A percentile compares a stretch with the other conserved stretches of the same genome.
These are phyloP conservation scores for Elongisporangium senticosum DNA, from an alignment of 352 stramenopile genomes.

Conservation along the genomic window DNA sequence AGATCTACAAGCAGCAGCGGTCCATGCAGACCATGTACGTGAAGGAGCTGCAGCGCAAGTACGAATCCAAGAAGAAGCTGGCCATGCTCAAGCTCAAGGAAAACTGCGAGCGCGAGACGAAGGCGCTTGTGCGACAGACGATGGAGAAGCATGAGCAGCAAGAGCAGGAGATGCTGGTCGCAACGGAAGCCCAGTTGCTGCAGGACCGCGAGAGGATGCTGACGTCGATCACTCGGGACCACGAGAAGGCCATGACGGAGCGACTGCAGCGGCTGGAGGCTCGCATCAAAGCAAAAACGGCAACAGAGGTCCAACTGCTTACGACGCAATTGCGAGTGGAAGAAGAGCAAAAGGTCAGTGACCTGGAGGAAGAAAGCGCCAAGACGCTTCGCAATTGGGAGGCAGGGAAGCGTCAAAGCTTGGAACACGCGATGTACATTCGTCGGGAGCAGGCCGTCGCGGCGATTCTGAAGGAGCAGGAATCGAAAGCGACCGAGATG, in stretches of 20 bases:
- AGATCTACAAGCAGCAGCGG: conserved; percentile 27
- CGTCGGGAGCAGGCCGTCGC: conserved; percentile 30
- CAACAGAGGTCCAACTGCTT: conserved; percentile 25
- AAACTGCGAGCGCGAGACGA: conserved; percentile 46
- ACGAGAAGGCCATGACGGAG: conserved; percentile 33
- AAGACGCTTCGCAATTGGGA: conserved; percentile 29
- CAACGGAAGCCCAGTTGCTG: conserved; percentile 18
- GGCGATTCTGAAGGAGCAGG: conserved; percentile 32
- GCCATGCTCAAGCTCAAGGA: conserved; percentile 38
- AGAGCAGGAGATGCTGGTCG: conserved; percentile 24
- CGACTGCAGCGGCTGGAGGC: conserved; percentile 29
- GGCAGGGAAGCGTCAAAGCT: conserved; percentile 28
- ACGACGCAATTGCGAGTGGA: conserved; percentile 31
- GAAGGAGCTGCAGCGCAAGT: conserved; percentile 55
- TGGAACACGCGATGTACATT: conserved; percentile 40
- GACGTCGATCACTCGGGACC: conserved; percentile 22
- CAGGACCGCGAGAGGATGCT: conserved; percentile 28
- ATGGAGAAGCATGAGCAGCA: conserved; percentile 47
- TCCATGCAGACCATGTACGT: conserved; percentile 28
- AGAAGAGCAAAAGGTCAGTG: conserved; percentile 15
- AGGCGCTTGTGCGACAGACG: conserved; percentile 26
- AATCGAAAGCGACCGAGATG: conserved; percentile 33
- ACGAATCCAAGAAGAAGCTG: conserved; percentile 58
- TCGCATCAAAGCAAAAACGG: conserved; percentile 28
- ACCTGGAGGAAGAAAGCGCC: conserved; percentile 27